phyloP scores from a whole-genome alignment of 306 rosid species.

The Cucumis cinereus region DNA sequence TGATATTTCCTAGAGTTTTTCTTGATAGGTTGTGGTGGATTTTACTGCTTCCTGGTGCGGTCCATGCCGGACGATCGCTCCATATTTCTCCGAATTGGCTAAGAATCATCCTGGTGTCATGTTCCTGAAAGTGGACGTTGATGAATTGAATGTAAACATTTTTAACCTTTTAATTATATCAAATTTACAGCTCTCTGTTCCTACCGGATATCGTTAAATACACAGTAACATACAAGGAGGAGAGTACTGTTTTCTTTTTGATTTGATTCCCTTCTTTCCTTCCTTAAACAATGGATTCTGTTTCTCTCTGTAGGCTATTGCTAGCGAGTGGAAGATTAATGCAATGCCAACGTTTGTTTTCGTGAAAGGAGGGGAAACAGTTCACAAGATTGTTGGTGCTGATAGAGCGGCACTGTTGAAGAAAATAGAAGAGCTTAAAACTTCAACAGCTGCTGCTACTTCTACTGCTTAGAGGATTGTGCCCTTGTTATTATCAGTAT shows the following conservation, averaged over 20 bases:
- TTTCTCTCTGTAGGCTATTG: slow-evolving; percentile 18
- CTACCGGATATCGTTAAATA: not conserved
- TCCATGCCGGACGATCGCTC: slow-evolving; percentile 80
- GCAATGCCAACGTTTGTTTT: slow-evolving; percentile 59
- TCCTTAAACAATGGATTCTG: not conserved
- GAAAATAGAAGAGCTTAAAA: not conserved
- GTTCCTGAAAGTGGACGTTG: slow-evolving; percentile 56
- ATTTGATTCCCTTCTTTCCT: not conserved
- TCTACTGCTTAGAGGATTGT: not conserved
- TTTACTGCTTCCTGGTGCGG: slow-evolving; percentile 99
- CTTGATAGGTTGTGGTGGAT: slow-evolving; percentile 50
- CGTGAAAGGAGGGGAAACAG: slow-evolving; percentile 15
- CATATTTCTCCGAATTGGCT: slow-evolving; percentile 65
- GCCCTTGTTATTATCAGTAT: not conserved
- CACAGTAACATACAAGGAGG: not conserved
- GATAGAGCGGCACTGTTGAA: slow-evolving; percentile 19
- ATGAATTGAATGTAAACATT: slow-evolving; percentile 33
- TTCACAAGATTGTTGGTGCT: slow-evolving; percentile 12
- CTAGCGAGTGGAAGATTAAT: slow-evolving; percentile 24
- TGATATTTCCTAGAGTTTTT: not conserved
- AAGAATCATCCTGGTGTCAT: slow-evolving; percentile 22
- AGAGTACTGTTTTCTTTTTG: not conserved
- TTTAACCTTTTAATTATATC: not conserved
- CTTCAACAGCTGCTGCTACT: not conserved
- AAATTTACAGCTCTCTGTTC: not conserved